Evolutionary conservation across 2,329 filamentous ascomycete species (phyloP).

Genomic region (Rhexocercosporidium sp.): DNA sequence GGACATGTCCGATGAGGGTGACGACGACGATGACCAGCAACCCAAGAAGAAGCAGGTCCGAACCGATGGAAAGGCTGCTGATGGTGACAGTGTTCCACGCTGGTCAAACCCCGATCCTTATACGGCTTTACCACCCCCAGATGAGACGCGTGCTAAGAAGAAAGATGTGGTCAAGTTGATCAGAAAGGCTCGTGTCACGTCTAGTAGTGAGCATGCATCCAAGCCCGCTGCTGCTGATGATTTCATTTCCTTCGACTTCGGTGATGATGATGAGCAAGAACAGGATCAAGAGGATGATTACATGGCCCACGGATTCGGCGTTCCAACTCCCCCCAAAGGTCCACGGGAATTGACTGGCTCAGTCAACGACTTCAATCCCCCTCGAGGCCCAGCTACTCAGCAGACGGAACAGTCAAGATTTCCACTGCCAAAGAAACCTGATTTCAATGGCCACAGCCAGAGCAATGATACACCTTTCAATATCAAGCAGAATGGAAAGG

Average conservation of each 20-base stretch:
- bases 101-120: slow-evolving; percentile 98
- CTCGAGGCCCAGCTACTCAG: slow-evolving; percentile 11
- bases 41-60: slow-evolving; percentile 53
- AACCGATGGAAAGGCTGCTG: slow-evolving; percentile 44
- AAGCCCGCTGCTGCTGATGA: slow-evolving; percentile 70
- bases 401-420: slow-evolving; percentile 1
- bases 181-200: slow-evolving; percentile 80
- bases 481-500: slow-evolving; percentile 10
- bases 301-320: slow-evolving; percentile 24
- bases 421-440: not conserved
- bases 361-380: slow-evolving; percentile 6
- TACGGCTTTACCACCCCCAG: slow-evolving; percentile 80
- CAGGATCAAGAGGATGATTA: slow-evolving; percentile 27
- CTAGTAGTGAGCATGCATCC: slow-evolving; percentile 50
- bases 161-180: slow-evolving; percentile 90
- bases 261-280: slow-evolving; percentile 48
- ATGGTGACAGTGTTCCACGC: slow-evolving; percentile 62
- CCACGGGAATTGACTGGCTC: slow-evolving; percentile 25
- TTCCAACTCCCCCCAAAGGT: slow-evolving; percentile 31
- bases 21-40: slow-evolving; percentile 42
- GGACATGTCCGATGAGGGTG: slow-evolving; percentile 55
- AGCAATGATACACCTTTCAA: not conserved
- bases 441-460: not conserved
- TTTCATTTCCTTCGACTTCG: slow-evolving; percentile 85
- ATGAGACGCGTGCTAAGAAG: slow-evolving; percentile 75